phyloP scores from a whole-genome alignment of 176 grass and related monocot genomes.

The Hsuehochloa calcarea region DNA sequence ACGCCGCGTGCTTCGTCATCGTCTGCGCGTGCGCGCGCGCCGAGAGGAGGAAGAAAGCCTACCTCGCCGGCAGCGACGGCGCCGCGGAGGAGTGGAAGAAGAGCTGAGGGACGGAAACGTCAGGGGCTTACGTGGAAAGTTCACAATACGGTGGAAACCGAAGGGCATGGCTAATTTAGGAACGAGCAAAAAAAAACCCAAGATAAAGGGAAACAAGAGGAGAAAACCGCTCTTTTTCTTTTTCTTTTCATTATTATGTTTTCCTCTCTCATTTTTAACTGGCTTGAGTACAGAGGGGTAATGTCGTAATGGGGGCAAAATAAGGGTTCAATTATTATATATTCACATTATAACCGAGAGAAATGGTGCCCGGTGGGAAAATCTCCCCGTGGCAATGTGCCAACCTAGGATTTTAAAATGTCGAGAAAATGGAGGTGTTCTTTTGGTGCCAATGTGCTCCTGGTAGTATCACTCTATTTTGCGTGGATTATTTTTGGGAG shows the following conservation, averaged over 20 bases:
- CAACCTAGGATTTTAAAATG: not conserved
- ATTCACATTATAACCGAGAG: not conserved
- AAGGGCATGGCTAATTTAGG: constrained; percentile 25
- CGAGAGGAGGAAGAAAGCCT: constrained; percentile 85
- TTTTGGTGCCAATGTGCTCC: no score
- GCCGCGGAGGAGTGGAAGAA: constrained; percentile 86
- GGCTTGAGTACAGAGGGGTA: constrained; percentile 32
- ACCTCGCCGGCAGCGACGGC: constrained; percentile 48
- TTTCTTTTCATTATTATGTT: not conserved
- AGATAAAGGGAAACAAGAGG: not conserved
- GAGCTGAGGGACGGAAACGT: constrained; percentile 31
- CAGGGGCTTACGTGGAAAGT: constrained; percentile 8
- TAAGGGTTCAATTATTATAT: not conserved
- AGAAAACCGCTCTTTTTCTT: not conserved
- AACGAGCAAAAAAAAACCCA: not conserved
- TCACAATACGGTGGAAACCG: not conserved
- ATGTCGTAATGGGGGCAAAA: not conserved
- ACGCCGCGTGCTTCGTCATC: constrained; percentile 77
- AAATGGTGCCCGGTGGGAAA: not conserved
- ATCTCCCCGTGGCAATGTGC: not conserved
- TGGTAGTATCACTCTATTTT: no score
- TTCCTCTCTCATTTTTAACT: not conserved
- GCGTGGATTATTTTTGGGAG: not conserved
- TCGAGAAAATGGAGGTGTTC: no score
- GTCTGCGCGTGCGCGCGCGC: constrained; percentile 79